Evolutionary conservation across 257 asterid genomes (phyloP), one percentile per base, ranked within the genome.

Genomic region (Przewalskia tangutica): DNA sequence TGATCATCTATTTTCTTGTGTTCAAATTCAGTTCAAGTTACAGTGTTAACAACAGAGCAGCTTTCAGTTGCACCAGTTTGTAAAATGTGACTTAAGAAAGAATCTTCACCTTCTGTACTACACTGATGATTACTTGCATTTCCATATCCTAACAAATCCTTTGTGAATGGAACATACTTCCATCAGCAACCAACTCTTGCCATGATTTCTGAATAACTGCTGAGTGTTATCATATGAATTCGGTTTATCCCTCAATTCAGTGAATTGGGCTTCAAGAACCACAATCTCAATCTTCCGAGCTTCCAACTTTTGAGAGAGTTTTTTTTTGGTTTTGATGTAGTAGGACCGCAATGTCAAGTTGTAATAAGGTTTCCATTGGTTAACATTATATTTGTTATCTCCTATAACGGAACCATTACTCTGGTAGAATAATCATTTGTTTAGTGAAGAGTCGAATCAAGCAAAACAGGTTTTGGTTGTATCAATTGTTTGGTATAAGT

Each of bases 251-350:
- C 84, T 89, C 87, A 93, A 83, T 83, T 85, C 90, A 82, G 77
- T 56, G 27, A 87, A 81, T 83, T 89, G 89, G 87, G 85, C 93
- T 81, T 86, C 94, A 64, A 94, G 90, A 71, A 85, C 91, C 46
- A 63, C 77, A 76, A 90, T 88, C 91, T 94, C 99, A 60, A 90
- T 88, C 85, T 93, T 96, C 86, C 93, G 98, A 58, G 93, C 88
- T 85, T 96, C 98, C 88, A 96, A 83, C 90, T 96, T 96, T 91
- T 93, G 98, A 40, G 83, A 81, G 80, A 94, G 98, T 84, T 96
- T 94, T 86, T 94, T n/a, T n/a, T n/a, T n/a, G 94, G 89, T 96
- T 96, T 89, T 96, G 99, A 87, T 93, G 95, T 83, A 88, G 94
- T 83, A 96, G 98, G 58, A 96, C 98, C 10, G 89, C 93, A 3